Evolutionary conservation across 108 stramenopile species (phyloP).

Genomic region (Conticribra guillardii): DNA sequence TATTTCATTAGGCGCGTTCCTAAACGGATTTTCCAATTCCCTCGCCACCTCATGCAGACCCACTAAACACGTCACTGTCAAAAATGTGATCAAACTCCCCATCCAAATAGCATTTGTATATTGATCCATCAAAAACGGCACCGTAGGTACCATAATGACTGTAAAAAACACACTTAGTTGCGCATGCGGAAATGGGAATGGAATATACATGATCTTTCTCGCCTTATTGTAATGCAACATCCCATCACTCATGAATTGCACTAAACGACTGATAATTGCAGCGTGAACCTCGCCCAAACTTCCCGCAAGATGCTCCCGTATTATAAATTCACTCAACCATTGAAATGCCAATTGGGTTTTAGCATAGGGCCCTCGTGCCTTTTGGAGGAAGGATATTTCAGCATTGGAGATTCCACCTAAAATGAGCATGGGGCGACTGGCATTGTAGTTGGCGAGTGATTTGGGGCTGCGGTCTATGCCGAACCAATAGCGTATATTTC

Average conservation of each 20-base stretch:
- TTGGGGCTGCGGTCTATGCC: slow-evolving; percentile 58
- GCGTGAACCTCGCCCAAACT: slow-evolving; percentile 64
- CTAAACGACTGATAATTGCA: slow-evolving; percentile 66
- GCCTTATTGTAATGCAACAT: slow-evolving; percentile 77
- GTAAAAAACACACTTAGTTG: slow-evolving; percentile 70
- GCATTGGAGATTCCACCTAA: slow-evolving; percentile 76
- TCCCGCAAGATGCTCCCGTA: slow-evolving; percentile 72
- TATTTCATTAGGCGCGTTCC: slow-evolving; percentile 81
- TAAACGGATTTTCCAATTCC: slow-evolving; percentile 81
- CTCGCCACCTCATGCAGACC: slow-evolving; percentile 79
- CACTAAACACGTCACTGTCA: slow-evolving; percentile 59
- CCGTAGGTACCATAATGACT: slow-evolving; percentile 44
- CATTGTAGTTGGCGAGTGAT: slow-evolving; percentile 59
- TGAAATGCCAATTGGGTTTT: slow-evolving; percentile 64
- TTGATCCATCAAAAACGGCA: slow-evolving; percentile 77
- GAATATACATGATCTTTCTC: slow-evolving; percentile 77
- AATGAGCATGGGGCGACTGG: slow-evolving; percentile 63
- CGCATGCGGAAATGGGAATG: slow-evolving; percentile 82
- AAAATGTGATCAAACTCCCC: slow-evolving; percentile 56
- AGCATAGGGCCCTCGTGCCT: slow-evolving; percentile 70
- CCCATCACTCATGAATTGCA: slow-evolving; percentile 77
- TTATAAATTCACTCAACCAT: slow-evolving; percentile 76
- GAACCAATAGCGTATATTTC: slow-evolving; percentile 34
- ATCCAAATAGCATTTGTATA: slow-evolving; percentile 50
- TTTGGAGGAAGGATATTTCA: slow-evolving; percentile 69